phyloP scores from a whole-genome alignment of 1,139 yeast species.

The Magnusiomyces suaveolens region DNA sequence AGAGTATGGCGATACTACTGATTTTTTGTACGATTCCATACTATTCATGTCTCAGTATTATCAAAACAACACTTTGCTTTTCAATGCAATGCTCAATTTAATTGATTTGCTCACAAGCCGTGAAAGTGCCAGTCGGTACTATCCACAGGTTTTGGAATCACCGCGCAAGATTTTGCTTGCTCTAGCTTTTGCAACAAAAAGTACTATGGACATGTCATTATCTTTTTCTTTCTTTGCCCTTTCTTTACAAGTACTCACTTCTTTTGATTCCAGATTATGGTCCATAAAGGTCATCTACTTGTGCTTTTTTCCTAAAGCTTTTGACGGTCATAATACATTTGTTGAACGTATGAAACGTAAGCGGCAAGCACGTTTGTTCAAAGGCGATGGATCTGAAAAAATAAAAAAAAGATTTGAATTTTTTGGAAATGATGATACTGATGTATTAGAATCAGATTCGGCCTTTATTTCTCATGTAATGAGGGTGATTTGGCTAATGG shows the following conservation, averaged over 20 bases:
- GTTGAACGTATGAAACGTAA: background rate
- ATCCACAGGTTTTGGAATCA: background rate
- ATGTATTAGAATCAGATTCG: background rate
- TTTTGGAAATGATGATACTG: background rate
- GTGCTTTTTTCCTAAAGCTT: background rate
- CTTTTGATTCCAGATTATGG: background rate
- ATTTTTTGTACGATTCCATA: constrained; percentile 2
- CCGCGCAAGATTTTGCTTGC: constrained; percentile 4
- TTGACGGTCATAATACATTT: background rate
- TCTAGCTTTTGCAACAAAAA: background rate
- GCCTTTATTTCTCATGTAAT: background rate
- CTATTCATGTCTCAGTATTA: constrained; percentile 1
- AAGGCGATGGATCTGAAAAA: background rate
- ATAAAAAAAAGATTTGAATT: background rate
- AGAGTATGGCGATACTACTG: constrained; percentile 1
- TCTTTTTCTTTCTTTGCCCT: constrained; percentile 1
- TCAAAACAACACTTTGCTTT: background rate
- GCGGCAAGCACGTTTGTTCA: background rate
- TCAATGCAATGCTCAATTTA: constrained; percentile 1
- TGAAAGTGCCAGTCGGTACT: background rate
- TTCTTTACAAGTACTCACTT: background rate
- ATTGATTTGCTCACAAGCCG: background rate
- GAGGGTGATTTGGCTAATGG: constrained; percentile 4
- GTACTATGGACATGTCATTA: background rate
- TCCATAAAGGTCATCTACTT: background rate